Evolutionary conservation across 306 rosid genomes (phyloP).

Genomic region (Cucumis hystrix): DNA sequence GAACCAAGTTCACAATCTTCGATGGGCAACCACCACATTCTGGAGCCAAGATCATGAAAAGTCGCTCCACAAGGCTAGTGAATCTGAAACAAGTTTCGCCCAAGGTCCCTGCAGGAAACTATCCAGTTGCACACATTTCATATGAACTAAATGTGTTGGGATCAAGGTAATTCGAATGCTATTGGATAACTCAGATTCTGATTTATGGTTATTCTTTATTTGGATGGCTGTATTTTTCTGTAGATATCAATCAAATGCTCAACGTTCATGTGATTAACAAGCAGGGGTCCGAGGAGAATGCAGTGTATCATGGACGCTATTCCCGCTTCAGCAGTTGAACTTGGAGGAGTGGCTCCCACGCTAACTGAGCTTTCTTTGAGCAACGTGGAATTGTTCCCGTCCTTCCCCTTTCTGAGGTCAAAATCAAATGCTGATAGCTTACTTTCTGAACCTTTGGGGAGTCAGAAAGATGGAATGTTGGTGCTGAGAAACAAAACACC

Average conservation of each 20-base stretch:
- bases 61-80: conserved; percentile 72
- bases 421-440: conserved; percentile 35
- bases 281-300: conserved; percentile 84
- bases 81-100: conserved; percentile 84
- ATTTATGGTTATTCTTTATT: neutral
- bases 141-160: conserved; percentile 90
- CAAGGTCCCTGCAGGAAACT: conserved; percentile 72
- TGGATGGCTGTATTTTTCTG: neutral
- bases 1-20: conserved; percentile 84
- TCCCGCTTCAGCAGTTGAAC: conserved; percentile 42
- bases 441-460: conserved; percentile 28
- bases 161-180: conserved; percentile 46
- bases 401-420: conserved; percentile 41
- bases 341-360: conserved; percentile 59
- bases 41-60: conserved; percentile 55
- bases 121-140: conserved; percentile 75
- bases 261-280: conserved; percentile 15
- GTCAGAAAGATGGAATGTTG: conserved; percentile 34
- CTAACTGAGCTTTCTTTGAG: conserved; percentile 43
- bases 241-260: neutral
- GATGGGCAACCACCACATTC: conserved; percentile 80
- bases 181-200: neutral
- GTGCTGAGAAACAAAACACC: conserved; percentile 63
- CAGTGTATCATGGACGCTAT: conserved; percentile 49
- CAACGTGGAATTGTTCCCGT: conserved; percentile 33